These are phyloP conservation scores for Penicillium sp. DNA, from an alignment of 2,329 filamentous ascomycete genomes.

Conservation along the genomic window DNA sequence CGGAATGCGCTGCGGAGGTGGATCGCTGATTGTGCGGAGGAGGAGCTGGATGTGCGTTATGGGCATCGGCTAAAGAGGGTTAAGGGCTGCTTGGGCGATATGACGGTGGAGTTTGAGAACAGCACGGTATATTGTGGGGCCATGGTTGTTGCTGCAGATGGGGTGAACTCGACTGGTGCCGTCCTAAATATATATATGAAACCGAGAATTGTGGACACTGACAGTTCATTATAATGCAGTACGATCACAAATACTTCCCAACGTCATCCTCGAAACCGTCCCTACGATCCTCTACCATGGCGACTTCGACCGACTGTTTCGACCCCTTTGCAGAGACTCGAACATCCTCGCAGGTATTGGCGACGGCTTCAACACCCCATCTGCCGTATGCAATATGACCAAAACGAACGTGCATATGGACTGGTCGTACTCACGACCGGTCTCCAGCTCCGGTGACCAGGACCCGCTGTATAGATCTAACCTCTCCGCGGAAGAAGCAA, in stretches of 20 bases:
- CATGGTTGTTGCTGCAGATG: conserved; percentile 18
- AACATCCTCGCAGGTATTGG: conserved; percentile 18
- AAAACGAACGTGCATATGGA: conserved; percentile 14
- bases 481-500: conserved; percentile 14
- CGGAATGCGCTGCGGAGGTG: conserved; percentile 18
- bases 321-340: conserved; percentile 5
- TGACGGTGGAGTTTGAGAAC: conserved; percentile 14
- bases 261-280: conserved; percentile 6
- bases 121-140: conserved; percentile 10
- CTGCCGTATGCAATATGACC: conserved; percentile 17
- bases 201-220: too few species aligned
- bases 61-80: conserved; percentile 3
- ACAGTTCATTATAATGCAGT: too few species aligned
- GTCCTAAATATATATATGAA: not conserved
- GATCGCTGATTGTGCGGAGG: conserved; percentile 19
- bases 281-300: conserved; percentile 18
- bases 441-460: not conserved
- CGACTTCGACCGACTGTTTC: conserved; percentile 10
- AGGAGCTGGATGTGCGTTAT: conserved; percentile 18
- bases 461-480: conserved; percentile 13
- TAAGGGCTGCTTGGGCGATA: too few species aligned
- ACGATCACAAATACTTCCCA: not conserved
- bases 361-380: conserved; percentile 19
- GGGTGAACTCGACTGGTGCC: conserved; percentile 8
- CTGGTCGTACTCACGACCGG: conserved; percentile 20